Evolutionary conservation across 306 rosid genomes (phyloP).

Genomic region (Casuarina cunninghamiana): DNA sequence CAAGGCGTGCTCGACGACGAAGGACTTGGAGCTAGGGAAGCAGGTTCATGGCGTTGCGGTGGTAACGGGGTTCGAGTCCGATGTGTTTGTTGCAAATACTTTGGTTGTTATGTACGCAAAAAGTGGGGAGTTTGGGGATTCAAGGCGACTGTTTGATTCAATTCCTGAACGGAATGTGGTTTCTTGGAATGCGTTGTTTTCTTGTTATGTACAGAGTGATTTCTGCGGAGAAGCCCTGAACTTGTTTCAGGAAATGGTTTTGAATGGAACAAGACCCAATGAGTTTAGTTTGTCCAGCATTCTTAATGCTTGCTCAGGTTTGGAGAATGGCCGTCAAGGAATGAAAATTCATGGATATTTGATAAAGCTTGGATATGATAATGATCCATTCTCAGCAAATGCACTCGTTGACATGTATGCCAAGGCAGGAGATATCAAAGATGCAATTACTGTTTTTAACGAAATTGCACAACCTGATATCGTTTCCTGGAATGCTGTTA

Average conservation of each 20-base stretch:
- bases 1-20: conserved; percentile 68
- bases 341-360: conserved; percentile 55
- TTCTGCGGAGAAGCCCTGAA: conserved; percentile 47
- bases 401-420: conserved; percentile 91
- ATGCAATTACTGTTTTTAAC: conserved; percentile 55
- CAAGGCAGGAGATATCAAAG: conserved; percentile 52
- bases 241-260: conserved; percentile 68
- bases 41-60: conserved; percentile 59
- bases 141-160: conserved; percentile 57
- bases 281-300: conserved; percentile 78
- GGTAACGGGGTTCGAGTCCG: conserved; percentile 70
- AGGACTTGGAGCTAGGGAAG: conserved; percentile 55
- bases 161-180: conserved; percentile 57
- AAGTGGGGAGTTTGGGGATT: conserved; percentile 63
- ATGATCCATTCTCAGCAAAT: conserved; percentile 68
- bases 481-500: conserved; percentile 88
- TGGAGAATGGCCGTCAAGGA: conserved; percentile 50
- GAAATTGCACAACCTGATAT: conserved; percentile 64
- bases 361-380: conserved; percentile 66
- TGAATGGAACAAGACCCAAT: conserved; percentile 61
- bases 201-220: conserved; percentile 67
- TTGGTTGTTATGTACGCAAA: conserved; percentile 87
- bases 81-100: conserved; percentile 73
- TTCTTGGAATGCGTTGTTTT: conserved; percentile 79
- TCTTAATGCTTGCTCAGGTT: conserved; percentile 67